phyloP scores from a whole-genome alignment of 2,329 filamentous ascomycete species.

The Escovopsis sp. region DNA sequence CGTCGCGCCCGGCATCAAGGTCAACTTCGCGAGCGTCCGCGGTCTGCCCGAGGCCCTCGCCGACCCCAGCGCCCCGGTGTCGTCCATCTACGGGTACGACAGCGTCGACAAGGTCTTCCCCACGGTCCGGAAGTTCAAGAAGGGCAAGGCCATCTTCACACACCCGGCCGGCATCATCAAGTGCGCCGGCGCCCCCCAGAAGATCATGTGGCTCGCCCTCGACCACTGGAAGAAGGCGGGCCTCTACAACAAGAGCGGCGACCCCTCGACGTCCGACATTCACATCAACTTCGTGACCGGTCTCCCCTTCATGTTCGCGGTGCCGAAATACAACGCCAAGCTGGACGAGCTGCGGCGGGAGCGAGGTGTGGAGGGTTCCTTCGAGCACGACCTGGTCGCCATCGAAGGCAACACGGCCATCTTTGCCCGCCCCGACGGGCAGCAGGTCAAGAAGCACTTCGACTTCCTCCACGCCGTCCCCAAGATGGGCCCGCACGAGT shows the following conservation, averaged over 20 bases:
- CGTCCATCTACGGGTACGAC: constrained; percentile 43
- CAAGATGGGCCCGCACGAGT: constrained; percentile 42
- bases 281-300: constrained; percentile 40
- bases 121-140: constrained; percentile 29
- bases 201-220: constrained; percentile 46
- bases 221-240: constrained; percentile 41
- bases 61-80: constrained; percentile 31
- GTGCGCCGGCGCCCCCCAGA: constrained; percentile 46
- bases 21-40: constrained; percentile 35
- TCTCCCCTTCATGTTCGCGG: constrained; percentile 41
- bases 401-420: constrained; percentile 37
- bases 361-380: constrained; percentile 40
- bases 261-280: constrained; percentile 25
- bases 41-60: constrained; percentile 41
- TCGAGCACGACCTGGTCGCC: constrained; percentile 39
- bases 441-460: constrained; percentile 30
- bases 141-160: constrained; percentile 41
- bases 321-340: constrained; percentile 40
- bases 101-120: constrained; percentile 36
- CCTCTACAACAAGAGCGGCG: constrained; percentile 30
- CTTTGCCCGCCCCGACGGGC: constrained; percentile 29
- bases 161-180: constrained; percentile 43
- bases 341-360: constrained; percentile 38
- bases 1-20: constrained; percentile 40
- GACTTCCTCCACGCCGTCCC: constrained; percentile 42